Evolutionary conservation across 2,329 filamentous ascomycete species (phyloP), one percentile per base, ranked within the genome.

Genomic region (Fonsecaea erecta): DNA sequence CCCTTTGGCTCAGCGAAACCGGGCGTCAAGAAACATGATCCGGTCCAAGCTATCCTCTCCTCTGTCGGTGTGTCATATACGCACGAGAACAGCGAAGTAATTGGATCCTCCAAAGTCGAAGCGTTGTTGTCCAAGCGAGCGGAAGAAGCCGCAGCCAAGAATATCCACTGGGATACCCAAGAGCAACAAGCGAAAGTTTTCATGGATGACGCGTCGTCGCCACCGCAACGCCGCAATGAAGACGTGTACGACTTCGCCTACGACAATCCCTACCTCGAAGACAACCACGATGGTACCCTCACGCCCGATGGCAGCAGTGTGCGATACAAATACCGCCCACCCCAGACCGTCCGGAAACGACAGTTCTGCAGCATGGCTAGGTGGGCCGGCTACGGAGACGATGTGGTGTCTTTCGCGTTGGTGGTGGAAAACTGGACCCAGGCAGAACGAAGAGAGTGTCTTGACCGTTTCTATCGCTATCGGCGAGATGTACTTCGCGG

Each of bases 81-180:
- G 0, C 95, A 99, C 74, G 91, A 98, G 72, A 99, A 99, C 75
- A 92, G 91, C 1, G 93, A 99, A 77, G 93, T 99, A 14, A 87
- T 99, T 63, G 95, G 95, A 11, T 90, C 92, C 0, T 95, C 90
- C n/a, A 92, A 90, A 71, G 85, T 97, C n/a, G 95, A 99, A 78
- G 90, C 91, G 68, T 86, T 89, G 63, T 85, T 99, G 4, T 93
- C 90, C 52, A 88, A 88, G 21, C 87, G 86, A 48, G 95, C 94
- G 3, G 87, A 90, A 73, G 76, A 78, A 40, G 75, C 75, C 26
- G 68, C 66, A 30, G 52, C 46, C n/a, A 40, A 28, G 14, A 28
- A 58, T 7, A 32, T 51, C 18, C 34, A 57, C 7, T 62, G 68
- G 56, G 61, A 58, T 21, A 65, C 63, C 9, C 61, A 65, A 40